phyloP scores from a whole-genome alignment of 2,329 filamentous ascomycete genomes.

The Pyrenochaeta sp. region DNA sequence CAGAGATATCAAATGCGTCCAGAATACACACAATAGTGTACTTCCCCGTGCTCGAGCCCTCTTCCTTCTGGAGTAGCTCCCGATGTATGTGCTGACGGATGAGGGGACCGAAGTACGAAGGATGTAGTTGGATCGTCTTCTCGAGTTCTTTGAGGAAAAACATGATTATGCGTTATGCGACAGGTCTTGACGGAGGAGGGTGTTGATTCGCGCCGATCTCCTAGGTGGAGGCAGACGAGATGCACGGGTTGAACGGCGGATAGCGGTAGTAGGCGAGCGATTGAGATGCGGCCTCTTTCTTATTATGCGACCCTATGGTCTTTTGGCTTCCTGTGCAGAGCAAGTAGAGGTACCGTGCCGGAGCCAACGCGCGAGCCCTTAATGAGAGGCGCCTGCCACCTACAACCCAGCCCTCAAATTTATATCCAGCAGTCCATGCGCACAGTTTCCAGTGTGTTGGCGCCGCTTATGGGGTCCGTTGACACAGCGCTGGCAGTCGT shows the following conservation, averaged over 20 bases:
- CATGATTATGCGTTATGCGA: slow-evolving; percentile 65
- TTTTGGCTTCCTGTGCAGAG: slow-evolving; percentile 30
- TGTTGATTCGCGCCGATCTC: slow-evolving; percentile 16
- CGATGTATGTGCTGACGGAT: slow-evolving; percentile 91
- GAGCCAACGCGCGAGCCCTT: slow-evolving; percentile 27
- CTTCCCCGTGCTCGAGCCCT: slow-evolving; percentile 92
- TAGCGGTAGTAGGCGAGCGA: slow-evolving; percentile 10
- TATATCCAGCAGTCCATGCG: slow-evolving; percentile 37
- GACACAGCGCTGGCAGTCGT: slow-evolving; percentile 17
- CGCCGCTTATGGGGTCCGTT: slow-evolving; percentile 23
- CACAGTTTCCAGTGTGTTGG: slow-evolving; percentile 25
- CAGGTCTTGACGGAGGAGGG: slow-evolving; percentile 12
- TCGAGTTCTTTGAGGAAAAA: slow-evolving; percentile 99
- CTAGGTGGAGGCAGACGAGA: slow-evolving; percentile 9
- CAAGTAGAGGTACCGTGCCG: slow-evolving; percentile 22
- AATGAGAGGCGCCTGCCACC: slow-evolving; percentile 41
- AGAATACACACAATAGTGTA: slow-evolving; percentile 99
- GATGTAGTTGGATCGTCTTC: slow-evolving; percentile 92
- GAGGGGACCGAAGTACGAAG: slow-evolving; percentile 94
- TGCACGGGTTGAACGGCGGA: slow-evolving; percentile 23
- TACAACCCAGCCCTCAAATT: slow-evolving; percentile 34
- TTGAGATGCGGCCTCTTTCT: slow-evolving; percentile 18
- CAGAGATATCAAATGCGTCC: slow-evolving; percentile 93
- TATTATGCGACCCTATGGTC: slow-evolving; percentile 38
- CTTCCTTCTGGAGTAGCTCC: slow-evolving; percentile 89